phyloP scores from a whole-genome alignment of 768 basidiomycete species.

The Royoungia palumana region DNA sequence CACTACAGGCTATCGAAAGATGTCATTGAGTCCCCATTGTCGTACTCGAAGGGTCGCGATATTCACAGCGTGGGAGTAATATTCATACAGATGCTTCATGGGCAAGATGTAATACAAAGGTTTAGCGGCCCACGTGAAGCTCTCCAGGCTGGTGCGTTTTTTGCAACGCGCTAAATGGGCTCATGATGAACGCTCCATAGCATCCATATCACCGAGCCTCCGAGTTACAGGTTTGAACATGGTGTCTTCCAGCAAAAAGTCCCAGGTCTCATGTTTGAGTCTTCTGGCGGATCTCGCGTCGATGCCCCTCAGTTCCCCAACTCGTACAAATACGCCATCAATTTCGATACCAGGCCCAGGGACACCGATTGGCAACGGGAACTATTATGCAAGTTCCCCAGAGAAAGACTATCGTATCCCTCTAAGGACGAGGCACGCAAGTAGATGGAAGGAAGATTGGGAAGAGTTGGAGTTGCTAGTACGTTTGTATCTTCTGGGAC shows the following conservation, averaged over 20 bases:
- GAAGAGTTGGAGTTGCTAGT: slow-evolving; percentile 87
- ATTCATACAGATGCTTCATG: slow-evolving; percentile 83
- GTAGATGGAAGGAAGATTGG: slow-evolving; percentile 92
- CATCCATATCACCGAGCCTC: slow-evolving; percentile 49
- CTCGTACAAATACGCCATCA: slow-evolving; percentile 13
- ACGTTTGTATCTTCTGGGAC: slow-evolving; percentile 2
- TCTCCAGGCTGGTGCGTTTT: slow-evolving; percentile 46
- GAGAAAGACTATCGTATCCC: slow-evolving; percentile 54
- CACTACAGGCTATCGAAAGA: slow-evolving; percentile 67
- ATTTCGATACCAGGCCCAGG: slow-evolving; percentile 32
- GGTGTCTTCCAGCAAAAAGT: slow-evolving; percentile 58
- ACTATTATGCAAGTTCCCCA: slow-evolving; percentile 48
- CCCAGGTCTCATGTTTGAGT: slow-evolving; percentile 50
- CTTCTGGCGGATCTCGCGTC: slow-evolving; percentile 59
- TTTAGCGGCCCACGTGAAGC: slow-evolving; percentile 57
- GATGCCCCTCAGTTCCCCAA: slow-evolving; percentile 28
- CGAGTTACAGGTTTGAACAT: slow-evolving; percentile 54
- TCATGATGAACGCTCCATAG: slow-evolving; percentile 31
- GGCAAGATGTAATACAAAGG: slow-evolving; percentile 57
- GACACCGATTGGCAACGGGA: slow-evolving; percentile 47
- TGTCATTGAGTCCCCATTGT: slow-evolving; percentile 71
- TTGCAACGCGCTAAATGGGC: neutral
- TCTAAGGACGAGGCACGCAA: slow-evolving; percentile 47
- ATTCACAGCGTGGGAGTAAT: slow-evolving; percentile 80
- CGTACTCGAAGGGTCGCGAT: slow-evolving; percentile 76